Percentiles rank a stretch among this genome's conserved stretches.
These are phyloP conservation scores for Debaryomyces psychrophilus DNA, from an alignment of 1,139 yeast species.

Conservation along the genomic window DNA sequence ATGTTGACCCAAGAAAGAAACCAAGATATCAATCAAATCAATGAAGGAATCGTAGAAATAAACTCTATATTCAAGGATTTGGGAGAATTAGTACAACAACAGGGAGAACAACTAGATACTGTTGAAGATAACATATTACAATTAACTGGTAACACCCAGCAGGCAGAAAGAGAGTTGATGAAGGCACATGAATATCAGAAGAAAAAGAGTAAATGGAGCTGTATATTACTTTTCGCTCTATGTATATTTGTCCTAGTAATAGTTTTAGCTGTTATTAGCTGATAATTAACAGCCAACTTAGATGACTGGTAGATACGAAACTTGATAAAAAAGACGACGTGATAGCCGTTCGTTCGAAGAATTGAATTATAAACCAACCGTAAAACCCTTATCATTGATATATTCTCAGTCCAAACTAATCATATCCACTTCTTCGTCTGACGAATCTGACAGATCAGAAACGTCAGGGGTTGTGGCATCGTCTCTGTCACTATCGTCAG, in stretches of 20 bases:
- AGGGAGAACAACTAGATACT: conserved; percentile 81
- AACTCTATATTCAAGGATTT: conserved; percentile 83
- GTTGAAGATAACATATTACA: conserved; percentile 77
- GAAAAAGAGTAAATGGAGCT: conserved; percentile 71
- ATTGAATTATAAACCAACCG: not conserved
- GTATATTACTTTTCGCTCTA: conserved; percentile 57
- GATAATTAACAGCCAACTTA: conserved; percentile 5
- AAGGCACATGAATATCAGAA: conserved; percentile 79
- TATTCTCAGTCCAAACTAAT: conserved; percentile 19
- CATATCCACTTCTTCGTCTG: conserved; percentile 18
- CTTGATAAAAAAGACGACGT: not conserved
- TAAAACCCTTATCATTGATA: not conserved
- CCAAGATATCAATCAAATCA: conserved; percentile 69
- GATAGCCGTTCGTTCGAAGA: not conserved
- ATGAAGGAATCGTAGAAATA: conserved; percentile 79
- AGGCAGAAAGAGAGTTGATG: conserved; percentile 67
- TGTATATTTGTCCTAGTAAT: conserved; percentile 41
- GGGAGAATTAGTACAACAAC: conserved; percentile 76
- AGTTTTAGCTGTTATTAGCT: conserved; percentile 44
- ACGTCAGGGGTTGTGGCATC: conserved; percentile 33
- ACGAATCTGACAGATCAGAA: conserved; percentile 22
- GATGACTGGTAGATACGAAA: not conserved
- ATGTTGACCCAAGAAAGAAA: conserved; percentile 73
- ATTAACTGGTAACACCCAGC: conserved; percentile 66
- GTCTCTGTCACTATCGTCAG: conserved; percentile 18